Evolutionary conservation across 352 stramenopile species (phyloP).

Genomic region (Globisporangium ultimum): DNA sequence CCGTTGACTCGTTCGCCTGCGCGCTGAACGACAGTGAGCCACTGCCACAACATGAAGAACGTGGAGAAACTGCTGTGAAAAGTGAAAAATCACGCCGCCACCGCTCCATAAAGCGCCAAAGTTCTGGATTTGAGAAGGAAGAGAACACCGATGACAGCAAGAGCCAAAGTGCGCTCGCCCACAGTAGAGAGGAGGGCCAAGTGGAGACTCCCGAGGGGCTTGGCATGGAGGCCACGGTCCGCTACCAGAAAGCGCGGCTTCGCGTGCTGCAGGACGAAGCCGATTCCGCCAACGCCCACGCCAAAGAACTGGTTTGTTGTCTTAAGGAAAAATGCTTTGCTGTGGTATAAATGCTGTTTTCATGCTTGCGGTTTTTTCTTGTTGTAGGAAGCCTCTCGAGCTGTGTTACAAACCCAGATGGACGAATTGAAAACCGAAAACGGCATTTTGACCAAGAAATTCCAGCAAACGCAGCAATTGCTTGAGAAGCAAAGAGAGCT

Average conservation of each 20-base stretch:
- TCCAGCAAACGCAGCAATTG: conserved; percentile 59
- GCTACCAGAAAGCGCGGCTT: conserved; percentile 73
- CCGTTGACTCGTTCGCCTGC: conserved; percentile 46
- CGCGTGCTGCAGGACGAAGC: conserved; percentile 70
- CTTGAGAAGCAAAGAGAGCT: conserved; percentile 79
- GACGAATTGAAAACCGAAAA: conserved; percentile 53
- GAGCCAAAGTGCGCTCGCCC: not conserved
- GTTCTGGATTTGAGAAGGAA: not conserved
- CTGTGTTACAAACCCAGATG: conserved; percentile 30
- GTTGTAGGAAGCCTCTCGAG: conserved; percentile 35
- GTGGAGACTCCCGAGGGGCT: conserved; percentile 31
- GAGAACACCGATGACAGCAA: not conserved
- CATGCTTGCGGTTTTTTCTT: not conserved
- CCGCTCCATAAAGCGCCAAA: conserved; percentile 6
- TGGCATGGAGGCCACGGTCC: conserved; percentile 53
- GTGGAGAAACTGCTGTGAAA: not conserved
- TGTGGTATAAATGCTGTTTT: not conserved
- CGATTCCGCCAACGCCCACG: conserved; percentile 30
- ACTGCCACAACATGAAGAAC: not conserved
- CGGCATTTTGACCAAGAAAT: conserved; percentile 45
- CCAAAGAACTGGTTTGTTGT: conserved; percentile 39
- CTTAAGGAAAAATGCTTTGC: conserved; percentile 5
- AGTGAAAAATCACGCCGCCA: not conserved
- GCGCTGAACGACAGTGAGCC: conserved; percentile 5
- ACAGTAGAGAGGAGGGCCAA: not conserved